phyloP scores from a whole-genome alignment of 163 green algal genomes.

The Chloromonas sp. region DNA sequence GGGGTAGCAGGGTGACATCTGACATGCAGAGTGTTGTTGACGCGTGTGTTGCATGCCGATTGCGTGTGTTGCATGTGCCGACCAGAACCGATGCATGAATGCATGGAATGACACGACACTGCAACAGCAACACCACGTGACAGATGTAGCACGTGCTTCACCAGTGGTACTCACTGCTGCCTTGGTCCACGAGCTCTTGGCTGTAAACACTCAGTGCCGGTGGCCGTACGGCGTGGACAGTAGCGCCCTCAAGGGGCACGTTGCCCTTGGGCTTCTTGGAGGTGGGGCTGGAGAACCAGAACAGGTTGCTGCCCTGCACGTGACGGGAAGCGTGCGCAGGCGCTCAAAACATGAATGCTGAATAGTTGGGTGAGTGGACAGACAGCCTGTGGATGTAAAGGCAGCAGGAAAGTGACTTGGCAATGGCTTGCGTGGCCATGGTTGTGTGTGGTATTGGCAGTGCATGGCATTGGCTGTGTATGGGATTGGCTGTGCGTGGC shows the following conservation, averaged over 20 bases:
- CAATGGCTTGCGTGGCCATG: too few relatives aligned
- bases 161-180: not conserved
- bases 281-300: not conserved
- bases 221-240: not conserved
- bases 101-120: too few relatives aligned
- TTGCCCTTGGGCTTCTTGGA: not conserved
- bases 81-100: too few relatives aligned
- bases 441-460: too few relatives aligned
- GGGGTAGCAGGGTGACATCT: too few relatives aligned
- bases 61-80: too few relatives aligned
- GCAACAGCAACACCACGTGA: not conserved
- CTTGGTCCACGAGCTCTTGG: not conserved
- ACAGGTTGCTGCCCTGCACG: slow-evolving; percentile 1
- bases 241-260: not conserved
- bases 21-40: too few relatives aligned
- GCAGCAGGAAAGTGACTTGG: not conserved
- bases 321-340: not conserved
- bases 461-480: too few relatives aligned
- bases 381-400: not conserved
- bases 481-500: too few relatives aligned
- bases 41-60: too few relatives aligned
- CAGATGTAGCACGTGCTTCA: not conserved
- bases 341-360: not conserved
- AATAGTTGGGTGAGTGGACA: not conserved
- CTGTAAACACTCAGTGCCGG: not conserved